These are phyloP conservation scores for Gymnopilus junonius DNA, from an alignment of 768 basidiomycete species.

Conservation along the genomic window DNA sequence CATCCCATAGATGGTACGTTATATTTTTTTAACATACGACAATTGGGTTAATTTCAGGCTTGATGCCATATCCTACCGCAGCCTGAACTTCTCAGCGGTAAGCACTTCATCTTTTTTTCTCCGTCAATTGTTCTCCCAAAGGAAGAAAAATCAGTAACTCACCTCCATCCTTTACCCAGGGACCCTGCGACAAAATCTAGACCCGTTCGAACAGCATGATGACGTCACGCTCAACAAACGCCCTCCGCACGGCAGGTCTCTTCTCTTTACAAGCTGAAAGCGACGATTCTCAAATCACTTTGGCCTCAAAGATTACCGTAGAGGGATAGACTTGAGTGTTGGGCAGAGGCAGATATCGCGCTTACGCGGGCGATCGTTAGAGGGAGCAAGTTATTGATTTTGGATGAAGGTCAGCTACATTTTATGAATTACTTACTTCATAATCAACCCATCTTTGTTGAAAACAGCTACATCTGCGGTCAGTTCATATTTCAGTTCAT, in stretches of 20 bases:
- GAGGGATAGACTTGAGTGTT: constrained; percentile 51
- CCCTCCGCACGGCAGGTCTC: constrained; percentile 43
- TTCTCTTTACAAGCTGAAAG: constrained; percentile 33
- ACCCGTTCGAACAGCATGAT: constrained; percentile 62
- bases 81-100: constrained; percentile 55
- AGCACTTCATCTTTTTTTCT: too few relatives aligned
- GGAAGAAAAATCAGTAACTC: neutral
- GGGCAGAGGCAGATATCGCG: constrained; percentile 77
- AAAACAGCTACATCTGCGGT: constrained; percentile 45
- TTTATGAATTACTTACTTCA: neutral
- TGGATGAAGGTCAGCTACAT: constrained; percentile 38
- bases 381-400: constrained; percentile 59
- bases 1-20: constrained; percentile 46
- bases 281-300: neutral
- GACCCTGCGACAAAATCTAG: constrained; percentile 63
- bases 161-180: neutral
- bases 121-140: too few relatives aligned
- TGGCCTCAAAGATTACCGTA: neutral
- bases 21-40: neutral
- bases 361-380: constrained; percentile 65
- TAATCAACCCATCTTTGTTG: neutral
- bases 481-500: constrained; percentile 32
- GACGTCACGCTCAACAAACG: constrained; percentile 46
- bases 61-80: neutral
- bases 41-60: neutral